A percentile compares a stretch with the other conserved stretches of the same genome.
phyloP scores from a whole-genome alignment of 106 monocot species.

The Iris macrosiphon region DNA sequence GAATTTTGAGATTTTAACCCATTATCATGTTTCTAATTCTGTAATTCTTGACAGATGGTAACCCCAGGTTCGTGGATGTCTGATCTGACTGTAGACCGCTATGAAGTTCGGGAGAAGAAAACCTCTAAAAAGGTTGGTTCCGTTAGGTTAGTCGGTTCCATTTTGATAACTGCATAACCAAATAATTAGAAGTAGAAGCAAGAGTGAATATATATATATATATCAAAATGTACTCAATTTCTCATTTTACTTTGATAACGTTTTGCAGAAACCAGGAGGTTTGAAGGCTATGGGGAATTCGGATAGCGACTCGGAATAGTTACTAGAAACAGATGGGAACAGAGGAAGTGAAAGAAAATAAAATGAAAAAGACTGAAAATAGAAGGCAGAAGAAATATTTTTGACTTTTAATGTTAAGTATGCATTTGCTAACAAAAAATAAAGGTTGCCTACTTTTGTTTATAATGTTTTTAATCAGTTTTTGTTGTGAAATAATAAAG shows the following conservation, averaged over 20 bases:
- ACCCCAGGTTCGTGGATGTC: slow-evolving; percentile 73
- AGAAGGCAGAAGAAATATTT: too few species aligned
- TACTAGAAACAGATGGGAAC: too few species aligned
- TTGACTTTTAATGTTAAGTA: too few species aligned
- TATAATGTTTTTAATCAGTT: too few species aligned
- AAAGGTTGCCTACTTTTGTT: too few species aligned
- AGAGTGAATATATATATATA: background rate
- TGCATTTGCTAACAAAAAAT: too few species aligned
- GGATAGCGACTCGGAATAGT: slow-evolving; percentile 72
- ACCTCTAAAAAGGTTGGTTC: slow-evolving; percentile 53
- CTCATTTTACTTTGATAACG: background rate
- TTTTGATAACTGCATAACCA: too few species aligned
- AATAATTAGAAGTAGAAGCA: background rate
- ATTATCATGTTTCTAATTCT: too few species aligned
- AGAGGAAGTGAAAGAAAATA: too few species aligned
- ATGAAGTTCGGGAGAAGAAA: slow-evolving; percentile 87
- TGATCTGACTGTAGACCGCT: slow-evolving; percentile 64
- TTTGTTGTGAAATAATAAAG: too few species aligned
- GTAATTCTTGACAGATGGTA: slow-evolving; percentile 58
- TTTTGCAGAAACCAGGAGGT: slow-evolving; percentile 54
- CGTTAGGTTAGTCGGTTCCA: background rate
- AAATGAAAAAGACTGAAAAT: too few species aligned
- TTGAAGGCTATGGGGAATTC: slow-evolving; percentile 73
- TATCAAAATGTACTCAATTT: background rate
- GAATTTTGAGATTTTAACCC: too few species aligned